A percentile compares a stretch with the other conserved stretches of the same genome.
phyloP scores from a whole-genome alignment of 1,284 basidiomycete species.

The Ganoderma resinaceum region DNA sequence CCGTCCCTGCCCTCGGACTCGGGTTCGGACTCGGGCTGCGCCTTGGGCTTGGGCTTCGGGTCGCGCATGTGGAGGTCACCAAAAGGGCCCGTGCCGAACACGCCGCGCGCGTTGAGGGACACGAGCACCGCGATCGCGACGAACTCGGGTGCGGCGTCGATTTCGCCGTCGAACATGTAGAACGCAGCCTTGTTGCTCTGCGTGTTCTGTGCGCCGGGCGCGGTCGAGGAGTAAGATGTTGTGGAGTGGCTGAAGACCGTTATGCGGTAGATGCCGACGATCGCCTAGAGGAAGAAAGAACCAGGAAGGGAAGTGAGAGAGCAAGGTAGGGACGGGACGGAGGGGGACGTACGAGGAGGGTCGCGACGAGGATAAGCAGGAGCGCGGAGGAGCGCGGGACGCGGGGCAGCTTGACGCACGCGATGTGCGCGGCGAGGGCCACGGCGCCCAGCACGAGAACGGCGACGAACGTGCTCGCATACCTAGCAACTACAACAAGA shows the following conservation, averaged over 20 bases:
- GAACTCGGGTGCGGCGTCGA: constrained; percentile 11
- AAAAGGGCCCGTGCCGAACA: constrained; percentile 8
- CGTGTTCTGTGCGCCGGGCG: constrained; percentile 45
- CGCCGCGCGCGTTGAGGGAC: not conserved
- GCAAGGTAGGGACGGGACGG: not conserved
- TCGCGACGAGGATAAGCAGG: constrained; percentile 9
- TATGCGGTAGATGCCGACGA: constrained; percentile 13
- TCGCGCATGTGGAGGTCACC: constrained; percentile 2
- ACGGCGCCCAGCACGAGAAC: constrained; percentile 12
- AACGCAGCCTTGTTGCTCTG: constrained; percentile 46
- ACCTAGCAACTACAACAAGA: constrained; percentile 18
- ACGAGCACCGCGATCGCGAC: constrained; percentile 6
- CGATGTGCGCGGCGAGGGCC: constrained; percentile 6
- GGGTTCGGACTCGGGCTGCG: not conserved
- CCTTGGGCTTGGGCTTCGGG: not conserved
- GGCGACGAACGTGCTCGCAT: constrained; percentile 21
- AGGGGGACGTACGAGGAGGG: constrained; percentile 16
- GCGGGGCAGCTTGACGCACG: constrained; percentile 15
- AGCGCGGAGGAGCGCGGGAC: constrained; percentile 8
- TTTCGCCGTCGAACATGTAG: constrained; percentile 35
- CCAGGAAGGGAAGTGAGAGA: not conserved
- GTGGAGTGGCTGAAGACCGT: constrained; percentile 41
- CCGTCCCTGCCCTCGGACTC: not conserved
- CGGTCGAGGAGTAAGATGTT: constrained; percentile 41
- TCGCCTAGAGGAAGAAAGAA: no score